Conservation (phyloP, 2,329 filamentous ascomycete genomes). For the Chaetomium sp. region DNA sequence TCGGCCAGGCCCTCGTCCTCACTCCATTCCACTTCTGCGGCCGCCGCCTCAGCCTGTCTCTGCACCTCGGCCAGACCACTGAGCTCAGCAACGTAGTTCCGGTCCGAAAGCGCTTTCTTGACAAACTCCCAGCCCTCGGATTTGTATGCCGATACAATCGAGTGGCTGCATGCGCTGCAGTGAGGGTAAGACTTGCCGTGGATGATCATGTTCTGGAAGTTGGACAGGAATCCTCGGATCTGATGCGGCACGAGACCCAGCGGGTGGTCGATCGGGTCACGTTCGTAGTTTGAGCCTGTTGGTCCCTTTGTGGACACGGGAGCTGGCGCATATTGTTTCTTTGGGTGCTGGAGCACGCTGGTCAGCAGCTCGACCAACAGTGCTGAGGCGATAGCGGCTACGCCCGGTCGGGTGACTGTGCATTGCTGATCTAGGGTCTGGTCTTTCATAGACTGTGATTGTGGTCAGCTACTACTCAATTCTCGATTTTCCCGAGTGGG, state of each 20-base stretch:
- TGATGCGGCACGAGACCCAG: constrained; percentile 76
- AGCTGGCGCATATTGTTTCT: constrained; percentile 64
- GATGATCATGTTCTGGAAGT: constrained; percentile 73
- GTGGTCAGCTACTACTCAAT: background rate
- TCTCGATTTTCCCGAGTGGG: background rate
- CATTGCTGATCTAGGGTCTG: constrained; percentile 97
- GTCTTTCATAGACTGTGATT: constrained; percentile 78
- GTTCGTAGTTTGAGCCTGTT: constrained; percentile 49
- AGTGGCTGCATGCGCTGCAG: constrained; percentile 77
- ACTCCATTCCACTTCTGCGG: constrained; percentile 61
- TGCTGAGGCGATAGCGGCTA: constrained; percentile 89
- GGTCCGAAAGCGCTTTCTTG: constrained; percentile 71
- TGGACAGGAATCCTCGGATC: constrained; percentile 74
- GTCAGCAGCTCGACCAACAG: constrained; percentile 87
- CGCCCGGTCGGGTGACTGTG: constrained; percentile 90
- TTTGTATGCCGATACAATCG: constrained; percentile 68
- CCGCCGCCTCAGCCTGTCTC: constrained; percentile 55
- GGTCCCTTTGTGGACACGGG: constrained; percentile 45
- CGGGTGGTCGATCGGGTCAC: constrained; percentile 60
- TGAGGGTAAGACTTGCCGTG: constrained; percentile 75
- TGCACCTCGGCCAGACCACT: constrained; percentile 75
- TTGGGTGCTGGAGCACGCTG: constrained; percentile 83
- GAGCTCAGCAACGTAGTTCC: constrained; percentile 76
- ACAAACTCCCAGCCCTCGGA: constrained; percentile 75
- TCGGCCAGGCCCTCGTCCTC: constrained; percentile 51